These are phyloP conservation scores for Hanseniaspora taiwanica DNA, from an alignment of 805 yeast species.

Conservation along the genomic window DNA sequence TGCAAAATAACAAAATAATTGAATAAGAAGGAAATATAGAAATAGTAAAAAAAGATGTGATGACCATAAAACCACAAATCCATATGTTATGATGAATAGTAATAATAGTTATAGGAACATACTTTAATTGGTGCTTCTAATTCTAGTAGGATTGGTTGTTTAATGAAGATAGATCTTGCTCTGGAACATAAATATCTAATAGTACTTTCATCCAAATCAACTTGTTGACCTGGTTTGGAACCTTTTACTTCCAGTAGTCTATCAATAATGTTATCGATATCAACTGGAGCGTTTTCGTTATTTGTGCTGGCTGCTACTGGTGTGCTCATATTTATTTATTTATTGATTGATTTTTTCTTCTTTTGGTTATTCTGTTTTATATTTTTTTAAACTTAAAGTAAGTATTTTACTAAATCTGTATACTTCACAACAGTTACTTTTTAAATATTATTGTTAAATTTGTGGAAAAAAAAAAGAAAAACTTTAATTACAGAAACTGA, in stretches of 20 bases:
- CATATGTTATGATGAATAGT: background rate
- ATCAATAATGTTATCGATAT: conserved; percentile 93
- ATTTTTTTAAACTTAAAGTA: conserved; percentile 1
- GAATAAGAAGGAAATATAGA: too few relatives aligned
- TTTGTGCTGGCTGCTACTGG: conserved; percentile 4
- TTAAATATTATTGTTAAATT: too few relatives aligned
- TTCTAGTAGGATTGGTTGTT: conserved; percentile 90
- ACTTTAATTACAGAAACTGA: too few relatives aligned
- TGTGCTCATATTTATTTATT: conserved; percentile 2
- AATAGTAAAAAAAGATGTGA: too few relatives aligned
- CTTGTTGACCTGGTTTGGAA: conserved; percentile 96
- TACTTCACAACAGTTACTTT: too few relatives aligned
- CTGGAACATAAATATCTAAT: conserved; percentile 91
- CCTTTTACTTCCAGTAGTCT: conserved; percentile 95
- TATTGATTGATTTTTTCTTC: conserved; percentile 1
- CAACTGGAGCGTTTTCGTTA: conserved; percentile 61
- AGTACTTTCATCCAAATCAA: conserved; percentile 84
- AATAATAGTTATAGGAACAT: conserved; percentile 24
- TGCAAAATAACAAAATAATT: too few relatives aligned
- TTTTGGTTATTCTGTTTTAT: background rate
- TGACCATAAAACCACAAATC: background rate
- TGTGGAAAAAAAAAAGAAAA: too few relatives aligned
- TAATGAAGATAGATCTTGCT: conserved; percentile 95
- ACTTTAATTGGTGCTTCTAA: conserved; percentile 94
- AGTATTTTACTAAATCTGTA: too few relatives aligned